phyloP scores from a whole-genome alignment of 129 eudicot species.

The Flaveria bidentis region DNA sequence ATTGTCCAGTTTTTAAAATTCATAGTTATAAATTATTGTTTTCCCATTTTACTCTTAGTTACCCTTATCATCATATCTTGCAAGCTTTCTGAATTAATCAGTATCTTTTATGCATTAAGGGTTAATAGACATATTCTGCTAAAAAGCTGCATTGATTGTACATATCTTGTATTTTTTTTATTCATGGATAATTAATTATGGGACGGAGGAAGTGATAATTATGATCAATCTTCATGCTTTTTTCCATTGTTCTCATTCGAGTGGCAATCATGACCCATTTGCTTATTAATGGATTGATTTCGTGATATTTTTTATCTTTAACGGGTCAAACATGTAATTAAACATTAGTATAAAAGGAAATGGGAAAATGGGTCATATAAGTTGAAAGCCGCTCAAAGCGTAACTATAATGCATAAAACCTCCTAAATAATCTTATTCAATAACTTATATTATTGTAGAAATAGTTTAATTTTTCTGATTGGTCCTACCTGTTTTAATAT shows the following conservation, averaged over 20 bases:
- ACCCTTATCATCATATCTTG: neutral
- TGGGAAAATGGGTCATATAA: neutral
- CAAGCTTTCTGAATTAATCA: neutral
- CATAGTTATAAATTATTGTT: neutral
- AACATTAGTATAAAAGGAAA: neutral
- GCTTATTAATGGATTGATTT: neutral
- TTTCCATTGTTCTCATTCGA: conserved; percentile 7
- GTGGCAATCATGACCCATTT: neutral
- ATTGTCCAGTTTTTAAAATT: neutral
- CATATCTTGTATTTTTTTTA: neutral
- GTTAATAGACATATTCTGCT: neutral
- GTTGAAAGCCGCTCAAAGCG: neutral
- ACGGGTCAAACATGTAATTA: neutral
- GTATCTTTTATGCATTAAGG: neutral
- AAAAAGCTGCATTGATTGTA: neutral
- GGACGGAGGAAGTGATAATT: neutral
- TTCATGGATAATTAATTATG: neutral
- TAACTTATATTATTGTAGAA: neutral
- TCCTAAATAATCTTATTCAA: neutral
- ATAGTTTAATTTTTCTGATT: neutral
- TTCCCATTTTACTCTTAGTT: neutral
- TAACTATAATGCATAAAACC: neutral
- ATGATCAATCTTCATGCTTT: conserved; percentile 8
- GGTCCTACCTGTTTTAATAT: neutral
- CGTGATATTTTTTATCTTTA: neutral